phyloP scores from a whole-genome alignment of 371 early-diverging fungal genomes.

The Thermomucor indicae-seudaticae region DNA sequence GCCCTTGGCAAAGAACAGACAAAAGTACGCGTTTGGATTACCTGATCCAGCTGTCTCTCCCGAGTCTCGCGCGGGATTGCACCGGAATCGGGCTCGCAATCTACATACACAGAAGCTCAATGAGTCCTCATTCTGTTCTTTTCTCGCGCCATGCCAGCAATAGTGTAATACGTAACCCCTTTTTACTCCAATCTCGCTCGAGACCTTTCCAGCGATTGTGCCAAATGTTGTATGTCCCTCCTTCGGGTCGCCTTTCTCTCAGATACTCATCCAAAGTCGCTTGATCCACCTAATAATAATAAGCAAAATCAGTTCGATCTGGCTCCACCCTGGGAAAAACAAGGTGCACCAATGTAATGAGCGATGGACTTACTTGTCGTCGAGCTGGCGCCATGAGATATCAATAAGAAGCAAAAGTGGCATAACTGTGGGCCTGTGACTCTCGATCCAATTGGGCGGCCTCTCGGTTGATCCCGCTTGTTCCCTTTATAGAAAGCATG shows the following conservation, averaged over 20 bases:
- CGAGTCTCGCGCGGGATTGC: conserved; percentile 62
- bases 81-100: conserved; percentile 61
- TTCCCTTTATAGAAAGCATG: not conserved
- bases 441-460: too few relatives aligned
- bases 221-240: conserved; percentile 76
- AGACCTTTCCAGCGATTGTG: conserved; percentile 66
- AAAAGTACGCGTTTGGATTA: conserved; percentile 66
- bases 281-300: conserved; percentile 32
- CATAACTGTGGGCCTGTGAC: too few relatives aligned
- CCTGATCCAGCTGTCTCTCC: conserved; percentile 70
- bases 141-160: too few relatives aligned
- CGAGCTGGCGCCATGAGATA: conserved; percentile 25
- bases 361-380: conserved; percentile 19
- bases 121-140: too few relatives aligned
- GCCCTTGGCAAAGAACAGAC: conserved; percentile 84
- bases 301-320: not conserved
- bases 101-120: conserved; percentile 11
- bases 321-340: not conserved
- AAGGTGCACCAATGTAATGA: too few relatives aligned
- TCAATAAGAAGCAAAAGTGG: too few relatives aligned
- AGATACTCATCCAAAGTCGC: conserved; percentile 39
- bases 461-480: too few relatives aligned
- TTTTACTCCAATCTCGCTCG: conserved; percentile 39
- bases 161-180: conserved; percentile 15
- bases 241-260: conserved; percentile 39